Conservation (phyloP, 2,329 filamentous ascomycete genomes). For the Sporothrix euskadiensis region DNA sequence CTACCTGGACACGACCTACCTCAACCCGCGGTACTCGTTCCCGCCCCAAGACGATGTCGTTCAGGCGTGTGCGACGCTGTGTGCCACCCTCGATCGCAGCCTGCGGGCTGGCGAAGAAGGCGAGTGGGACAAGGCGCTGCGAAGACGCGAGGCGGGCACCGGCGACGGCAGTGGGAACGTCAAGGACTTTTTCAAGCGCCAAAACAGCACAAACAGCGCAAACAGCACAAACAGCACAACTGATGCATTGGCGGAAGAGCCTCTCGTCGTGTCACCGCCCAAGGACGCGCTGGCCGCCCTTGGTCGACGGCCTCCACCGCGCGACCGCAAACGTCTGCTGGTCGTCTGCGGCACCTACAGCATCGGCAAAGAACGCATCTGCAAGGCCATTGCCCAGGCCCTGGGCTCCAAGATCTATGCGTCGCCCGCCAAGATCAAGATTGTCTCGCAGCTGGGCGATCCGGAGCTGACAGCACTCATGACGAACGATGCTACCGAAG, state of each 20-base stretch:
- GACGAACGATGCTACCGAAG: slow-evolving; percentile 76
- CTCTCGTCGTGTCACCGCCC: slow-evolving; percentile 37
- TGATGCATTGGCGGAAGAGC: slow-evolving; percentile 33
- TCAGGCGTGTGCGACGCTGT: slow-evolving; percentile 81
- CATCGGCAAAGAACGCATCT: slow-evolving; percentile 96
- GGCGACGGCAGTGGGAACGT: slow-evolving; percentile 46
- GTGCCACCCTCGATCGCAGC: slow-evolving; percentile 52
- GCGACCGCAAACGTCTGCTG: slow-evolving; percentile 66
- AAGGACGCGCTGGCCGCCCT: slow-evolving; percentile 34
- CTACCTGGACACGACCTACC: slow-evolving; percentile 95
- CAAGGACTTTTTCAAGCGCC: slow-evolving; percentile 53
- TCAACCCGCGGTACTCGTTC: slow-evolving; percentile 94
- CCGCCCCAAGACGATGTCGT: slow-evolving; percentile 88
- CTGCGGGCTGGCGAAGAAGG: slow-evolving; percentile 45
- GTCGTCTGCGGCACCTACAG: slow-evolving; percentile 96
- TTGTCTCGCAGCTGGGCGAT: slow-evolving; percentile 83
- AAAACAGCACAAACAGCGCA: background rate
- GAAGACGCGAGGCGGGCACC: slow-evolving; percentile 37
- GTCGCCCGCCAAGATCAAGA: slow-evolving; percentile 75
- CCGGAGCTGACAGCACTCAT: slow-evolving; percentile 74
- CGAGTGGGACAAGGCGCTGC: slow-evolving; percentile 49
- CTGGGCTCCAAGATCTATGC: slow-evolving; percentile 88
- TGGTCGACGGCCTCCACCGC: slow-evolving; percentile 23
- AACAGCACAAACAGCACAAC: background rate
- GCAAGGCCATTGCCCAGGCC: slow-evolving; percentile 84